These are phyloP conservation scores for Bipolaris zeicola DNA, from an alignment of 2,329 filamentous ascomycete species.

Conservation along the genomic window DNA sequence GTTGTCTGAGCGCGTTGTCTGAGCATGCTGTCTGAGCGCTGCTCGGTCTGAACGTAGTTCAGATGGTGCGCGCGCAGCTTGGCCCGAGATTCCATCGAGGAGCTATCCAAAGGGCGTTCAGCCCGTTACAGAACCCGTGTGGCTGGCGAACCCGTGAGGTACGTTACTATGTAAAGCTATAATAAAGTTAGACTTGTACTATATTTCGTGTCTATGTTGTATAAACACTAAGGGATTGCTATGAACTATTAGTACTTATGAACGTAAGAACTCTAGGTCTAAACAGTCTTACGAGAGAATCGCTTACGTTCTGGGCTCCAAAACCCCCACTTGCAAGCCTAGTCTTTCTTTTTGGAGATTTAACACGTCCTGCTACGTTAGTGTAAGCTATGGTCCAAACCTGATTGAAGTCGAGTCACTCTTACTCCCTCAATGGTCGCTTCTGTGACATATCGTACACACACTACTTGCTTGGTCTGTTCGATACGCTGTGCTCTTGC, in stretches of 20 bases:
- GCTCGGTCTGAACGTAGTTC: no score
- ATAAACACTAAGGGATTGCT: not conserved
- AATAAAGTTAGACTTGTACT: no score
- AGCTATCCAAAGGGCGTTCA: no score
- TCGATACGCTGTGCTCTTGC: slow-evolving; percentile 30
- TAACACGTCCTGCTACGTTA: not conserved
- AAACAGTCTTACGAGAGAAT: not conserved
- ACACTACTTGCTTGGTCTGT: slow-evolving; percentile 15
- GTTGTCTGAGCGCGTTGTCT: no score
- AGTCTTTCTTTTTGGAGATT: not conserved
- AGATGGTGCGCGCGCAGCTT: no score
- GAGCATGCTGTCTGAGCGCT: no score
- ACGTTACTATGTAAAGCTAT: no score
- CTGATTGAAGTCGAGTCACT: not conserved
- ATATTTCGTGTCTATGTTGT: no score
- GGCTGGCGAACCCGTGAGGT: no score
- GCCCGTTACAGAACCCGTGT: no score
- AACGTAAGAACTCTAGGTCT: not conserved
- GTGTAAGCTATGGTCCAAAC: not conserved
- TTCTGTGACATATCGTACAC: slow-evolving; percentile 33
- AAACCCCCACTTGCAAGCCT: not conserved
- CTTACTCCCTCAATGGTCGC: slow-evolving; percentile 31
- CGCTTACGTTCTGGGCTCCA: not conserved
- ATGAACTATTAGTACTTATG: not conserved
- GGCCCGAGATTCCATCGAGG: no score